Conservation (phyloP, 192 early-diverging fungal genomes). For the Kickxella alabastrina region DNA sequence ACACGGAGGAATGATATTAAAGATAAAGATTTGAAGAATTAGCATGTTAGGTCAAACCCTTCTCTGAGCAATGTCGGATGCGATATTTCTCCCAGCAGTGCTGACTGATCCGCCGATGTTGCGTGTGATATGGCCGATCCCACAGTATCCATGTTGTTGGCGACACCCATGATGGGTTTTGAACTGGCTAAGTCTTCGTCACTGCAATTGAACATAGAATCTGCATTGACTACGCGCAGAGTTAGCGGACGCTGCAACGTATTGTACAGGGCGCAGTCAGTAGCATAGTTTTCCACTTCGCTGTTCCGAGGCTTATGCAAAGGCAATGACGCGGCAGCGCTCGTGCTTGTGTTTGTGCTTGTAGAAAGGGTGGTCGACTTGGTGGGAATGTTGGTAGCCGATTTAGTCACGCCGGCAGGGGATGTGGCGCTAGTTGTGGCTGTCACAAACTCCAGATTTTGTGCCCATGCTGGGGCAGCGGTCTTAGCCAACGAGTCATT, state of each 20-base stretch:
- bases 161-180: background rate
- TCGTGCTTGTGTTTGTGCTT: no score
- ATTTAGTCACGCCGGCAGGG: no score
- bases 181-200: background rate
- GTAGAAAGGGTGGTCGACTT: background rate
- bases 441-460: no score
- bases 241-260: constrained; percentile 12
- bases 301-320: background rate
- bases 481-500: no score
- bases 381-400: no score
- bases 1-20: no score
- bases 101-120: constrained; percentile 12
- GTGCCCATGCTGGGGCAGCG: no score
- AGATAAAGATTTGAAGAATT: no score
- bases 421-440: no score
- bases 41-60: constrained; percentile 8
- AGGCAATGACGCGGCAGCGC: background rate
- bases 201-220: background rate
- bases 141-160: background rate
- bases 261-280: constrained; percentile 6
- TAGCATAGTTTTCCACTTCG: background rate
- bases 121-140: constrained; percentile 3
- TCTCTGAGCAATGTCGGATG: constrained; percentile 7
- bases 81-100: constrained; percentile 6
- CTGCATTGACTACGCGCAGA: constrained; percentile 8